Evolutionary conservation across 441 rosid species (phyloP), one percentile per base, ranked within the genome.

Genomic region (Geranium incanum): DNA sequence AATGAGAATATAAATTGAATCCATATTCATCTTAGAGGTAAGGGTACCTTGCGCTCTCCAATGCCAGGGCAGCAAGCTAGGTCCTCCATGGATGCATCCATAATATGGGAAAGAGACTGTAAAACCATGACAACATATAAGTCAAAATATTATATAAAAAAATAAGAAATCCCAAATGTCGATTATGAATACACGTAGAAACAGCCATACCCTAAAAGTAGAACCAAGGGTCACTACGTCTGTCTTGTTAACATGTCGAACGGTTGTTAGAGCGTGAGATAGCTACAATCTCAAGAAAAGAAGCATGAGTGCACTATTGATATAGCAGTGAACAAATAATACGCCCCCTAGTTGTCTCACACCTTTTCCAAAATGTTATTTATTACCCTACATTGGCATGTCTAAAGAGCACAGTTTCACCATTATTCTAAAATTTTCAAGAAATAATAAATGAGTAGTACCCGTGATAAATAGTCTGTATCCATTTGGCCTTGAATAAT

Each of bases 81-180:
- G 81, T 90, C 98, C 80, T 92, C 98, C 99, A 88, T 88, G 2
- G 96, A 92, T 72, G 98, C 98, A 79, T 95, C 99, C 76, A 95
- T 88, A 66, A 92, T 78, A 86, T 87, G 84, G n/a, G 96, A 83
- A 77, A 92, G 93, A 70, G 98, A 92, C 98, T 90, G 86, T 72
- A 81, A 68, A 69, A 75, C 2, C 39, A 70, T 37, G 41, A 52
- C 57, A 68, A 71, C 11, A 7, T 6, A 11, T 43, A 43, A 43
- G 7, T 11, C 7, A 43, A 6, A 7, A 43, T 43, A 7, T 7
- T 43, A 43, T 1, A 28, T 28, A 1, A 28, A 28, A 28, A 28
- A 28, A 28, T 28, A 28, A 28, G 33, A 28, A 28, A 28, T 28
- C 33, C 33, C 33, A 28, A 28, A 28, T 0, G 33, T 28, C 33